These are phyloP conservation scores for Ananas comosus DNA, from an alignment of 176 grass and related monocot genomes.

Conservation along the genomic window DNA sequence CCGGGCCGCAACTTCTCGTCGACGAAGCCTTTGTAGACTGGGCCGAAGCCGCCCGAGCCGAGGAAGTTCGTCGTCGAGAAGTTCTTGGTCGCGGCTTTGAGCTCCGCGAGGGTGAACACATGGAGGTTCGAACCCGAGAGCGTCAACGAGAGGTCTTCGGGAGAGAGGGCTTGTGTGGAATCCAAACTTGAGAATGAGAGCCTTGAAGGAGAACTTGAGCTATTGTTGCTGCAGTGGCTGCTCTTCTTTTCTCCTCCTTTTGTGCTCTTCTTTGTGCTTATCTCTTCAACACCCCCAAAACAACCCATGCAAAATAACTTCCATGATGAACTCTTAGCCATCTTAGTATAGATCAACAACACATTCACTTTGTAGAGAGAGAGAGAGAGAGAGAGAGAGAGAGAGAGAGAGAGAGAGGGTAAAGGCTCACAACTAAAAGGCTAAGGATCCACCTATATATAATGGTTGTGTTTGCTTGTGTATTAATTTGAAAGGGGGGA, in stretches of 20 bases:
- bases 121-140: conserved; percentile 63
- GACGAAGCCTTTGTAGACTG: conserved; percentile 56
- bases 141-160: conserved; percentile 69
- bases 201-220: conserved; percentile 3
- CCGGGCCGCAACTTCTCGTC: conserved; percentile 56
- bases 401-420: too few species aligned
- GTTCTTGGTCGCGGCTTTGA: conserved; percentile 45
- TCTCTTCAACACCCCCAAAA: background rate
- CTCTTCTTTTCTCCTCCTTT: background rate
- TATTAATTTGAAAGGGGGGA: too few species aligned
- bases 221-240: background rate
- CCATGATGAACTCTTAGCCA: background rate
- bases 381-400: too few species aligned
- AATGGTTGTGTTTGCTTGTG: background rate
- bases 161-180: conserved; percentile 31
- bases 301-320: background rate
- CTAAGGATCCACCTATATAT: background rate
- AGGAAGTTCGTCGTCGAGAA: conserved; percentile 63
- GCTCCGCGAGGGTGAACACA: conserved; percentile 62
- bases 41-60: conserved; percentile 69
- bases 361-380: too few species aligned
- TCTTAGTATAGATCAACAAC: background rate
- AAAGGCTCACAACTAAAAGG: too few species aligned
- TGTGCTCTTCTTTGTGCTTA: background rate
- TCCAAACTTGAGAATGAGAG: conserved; percentile 56